phyloP scores from a whole-genome alignment of 345 rosid genomes.

The Erodium maritimum region DNA sequence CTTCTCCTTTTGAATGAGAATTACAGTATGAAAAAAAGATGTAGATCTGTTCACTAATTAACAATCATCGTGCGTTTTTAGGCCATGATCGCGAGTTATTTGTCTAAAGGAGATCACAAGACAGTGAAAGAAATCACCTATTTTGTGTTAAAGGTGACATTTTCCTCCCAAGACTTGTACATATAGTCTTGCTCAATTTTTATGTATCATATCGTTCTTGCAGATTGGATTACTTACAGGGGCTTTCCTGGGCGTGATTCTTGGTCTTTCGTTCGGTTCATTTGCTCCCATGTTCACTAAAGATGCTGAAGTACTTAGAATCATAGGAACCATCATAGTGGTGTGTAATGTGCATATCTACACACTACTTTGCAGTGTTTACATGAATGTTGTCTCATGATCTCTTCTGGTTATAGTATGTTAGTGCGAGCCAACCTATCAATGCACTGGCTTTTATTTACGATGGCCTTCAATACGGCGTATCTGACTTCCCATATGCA shows the following conservation, averaged over 20 bases:
- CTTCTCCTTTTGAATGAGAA: background rate
- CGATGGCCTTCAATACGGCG: constrained; percentile 91
- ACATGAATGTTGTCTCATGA: background rate
- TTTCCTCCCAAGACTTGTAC: constrained; percentile 5
- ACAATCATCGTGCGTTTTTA: too few species aligned
- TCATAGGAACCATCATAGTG: constrained; percentile 62
- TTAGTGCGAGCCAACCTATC: constrained; percentile 78
- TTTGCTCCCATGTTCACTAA: constrained; percentile 66
- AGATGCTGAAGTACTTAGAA: constrained; percentile 56
- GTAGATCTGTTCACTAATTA: too few species aligned
- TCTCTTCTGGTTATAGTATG: constrained; percentile 35
- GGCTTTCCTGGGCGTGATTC: constrained; percentile 47
- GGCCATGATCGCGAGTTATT: constrained; percentile 75
- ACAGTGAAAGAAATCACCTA: constrained; percentile 60
- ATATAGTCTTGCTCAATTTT: background rate
- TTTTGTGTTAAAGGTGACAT: constrained; percentile 60
- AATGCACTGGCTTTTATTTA: constrained; percentile 83
- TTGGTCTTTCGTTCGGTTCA: constrained; percentile 58
- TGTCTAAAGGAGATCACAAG: constrained; percentile 54
- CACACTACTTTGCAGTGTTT: too few species aligned
- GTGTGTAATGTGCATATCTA: constrained; percentile 23
- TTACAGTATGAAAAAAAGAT: too few species aligned
- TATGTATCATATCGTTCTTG: constrained; percentile 1
- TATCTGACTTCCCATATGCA: constrained; percentile 84
- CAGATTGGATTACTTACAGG: constrained; percentile 79